phyloP scores from a whole-genome alignment of 495 filamentous ascomycete species.

The Annulohypoxylon bovei region DNA sequence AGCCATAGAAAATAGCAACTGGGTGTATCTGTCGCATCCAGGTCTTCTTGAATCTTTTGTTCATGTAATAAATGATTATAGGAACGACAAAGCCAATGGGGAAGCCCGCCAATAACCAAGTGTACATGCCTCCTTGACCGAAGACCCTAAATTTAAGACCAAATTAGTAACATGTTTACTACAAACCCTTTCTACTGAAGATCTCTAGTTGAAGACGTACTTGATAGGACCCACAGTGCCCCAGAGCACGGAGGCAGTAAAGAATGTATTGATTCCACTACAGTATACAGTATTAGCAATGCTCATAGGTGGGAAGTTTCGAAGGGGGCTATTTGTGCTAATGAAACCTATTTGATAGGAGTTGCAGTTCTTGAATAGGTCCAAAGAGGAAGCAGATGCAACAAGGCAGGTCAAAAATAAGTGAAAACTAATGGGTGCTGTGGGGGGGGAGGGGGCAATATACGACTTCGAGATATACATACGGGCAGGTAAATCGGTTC shows the following conservation, averaged over 20 bases:
- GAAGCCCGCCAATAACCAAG: slow-evolving; percentile 50
- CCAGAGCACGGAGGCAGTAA: slow-evolving; percentile 58
- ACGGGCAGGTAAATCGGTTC: slow-evolving; percentile 53
- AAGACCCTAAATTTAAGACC: too few species aligned
- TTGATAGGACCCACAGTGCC: slow-evolving; percentile 57
- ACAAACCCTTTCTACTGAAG: too few species aligned
- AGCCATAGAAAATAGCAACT: slow-evolving; percentile 52
- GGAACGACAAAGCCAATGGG: slow-evolving; percentile 50
- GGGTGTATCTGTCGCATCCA: slow-evolving; percentile 53
- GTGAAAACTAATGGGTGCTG: not conserved
- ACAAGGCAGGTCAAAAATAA: not conserved
- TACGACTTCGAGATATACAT: slow-evolving; percentile 3
- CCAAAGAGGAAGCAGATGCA: not conserved
- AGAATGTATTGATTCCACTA: slow-evolving; percentile 53
- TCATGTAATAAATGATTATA: slow-evolving; percentile 45
- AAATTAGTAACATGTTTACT: too few species aligned
- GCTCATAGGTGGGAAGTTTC: not conserved
- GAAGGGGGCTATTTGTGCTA: not conserved
- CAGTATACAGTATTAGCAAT: not conserved
- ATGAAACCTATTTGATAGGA: not conserved
- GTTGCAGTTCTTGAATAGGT: not conserved
- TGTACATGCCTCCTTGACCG: slow-evolving; percentile 51
- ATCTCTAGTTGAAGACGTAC: not conserved
- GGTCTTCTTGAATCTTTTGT: slow-evolving; percentile 43
- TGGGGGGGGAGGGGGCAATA: not conserved